These are phyloP conservation scores for Fusarium longipes DNA, from an alignment of 2,329 filamentous ascomycete genomes.

Conservation along the genomic window DNA sequence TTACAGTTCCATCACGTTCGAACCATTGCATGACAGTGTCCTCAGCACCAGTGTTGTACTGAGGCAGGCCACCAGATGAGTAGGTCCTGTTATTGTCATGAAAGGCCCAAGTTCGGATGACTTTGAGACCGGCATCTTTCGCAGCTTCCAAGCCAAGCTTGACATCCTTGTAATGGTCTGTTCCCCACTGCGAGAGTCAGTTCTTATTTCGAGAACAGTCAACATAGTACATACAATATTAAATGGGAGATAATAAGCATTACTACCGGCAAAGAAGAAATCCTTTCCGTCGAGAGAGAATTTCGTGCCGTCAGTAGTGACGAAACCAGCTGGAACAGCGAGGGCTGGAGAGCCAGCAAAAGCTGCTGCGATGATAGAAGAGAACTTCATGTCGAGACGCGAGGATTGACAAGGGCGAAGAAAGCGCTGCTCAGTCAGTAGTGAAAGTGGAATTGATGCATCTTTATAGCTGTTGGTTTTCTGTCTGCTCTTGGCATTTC, in stretches of 20 bases:
- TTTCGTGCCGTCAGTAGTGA: constrained; percentile 60
- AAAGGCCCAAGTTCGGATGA: constrained; percentile 30
- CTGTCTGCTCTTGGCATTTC: not conserved
- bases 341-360: constrained; percentile 3
- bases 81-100: constrained; percentile 29
- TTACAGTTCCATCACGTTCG: constrained; percentile 25
- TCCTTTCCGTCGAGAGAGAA: constrained; percentile 66
- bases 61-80: constrained; percentile 51
- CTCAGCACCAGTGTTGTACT: constrained; percentile 60
- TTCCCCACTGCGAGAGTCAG: constrained; percentile 27
- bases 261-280: constrained; percentile 68
- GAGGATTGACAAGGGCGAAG: not conserved
- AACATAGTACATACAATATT: constrained; percentile 55
- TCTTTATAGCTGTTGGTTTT: constrained; percentile 18
- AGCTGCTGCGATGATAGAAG: constrained; percentile 13
- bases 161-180: constrained; percentile 47
- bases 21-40: constrained; percentile 55
- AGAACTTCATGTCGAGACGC: constrained; percentile 23
- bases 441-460: not conserved
- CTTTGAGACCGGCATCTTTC: constrained; percentile 27
- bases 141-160: constrained; percentile 10
- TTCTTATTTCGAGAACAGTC: not conserved
- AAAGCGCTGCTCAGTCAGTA: not conserved
- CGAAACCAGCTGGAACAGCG: constrained; percentile 54
- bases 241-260: constrained; percentile 68